Evolutionary conservation across 176 grass and related monocot species (phyloP).

Genomic region (sorghum (Sorghum bicolor)): Sorghum_bicolor_NCBIv3 NC_012877.2:9196001-9196500

Average conservation of each 20-base stretch:
- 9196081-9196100: conserved; percentile 60
- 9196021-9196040: conserved; percentile 76
- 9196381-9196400: conserved; percentile 39
- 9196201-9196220: conserved; percentile 70
- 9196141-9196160: conserved; percentile 72
- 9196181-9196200: conserved; percentile 60
- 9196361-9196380: conserved; percentile 91
- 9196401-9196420: conserved; percentile 35
- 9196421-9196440: conserved; percentile 51
- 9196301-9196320: conserved; percentile 83
- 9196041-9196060: conserved; percentile 81
- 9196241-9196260: conserved; percentile 69
- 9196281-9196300: conserved; percentile 79
- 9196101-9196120: conserved; percentile 59
- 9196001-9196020: conserved; percentile 89
- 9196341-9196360: conserved; percentile 78
- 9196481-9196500: conserved; percentile 66
- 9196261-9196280: conserved; percentile 78
- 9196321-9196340: conserved; percentile 61
- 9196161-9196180: conserved; percentile 76
- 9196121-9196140: conserved; percentile 59
- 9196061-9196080: conserved; percentile 77
- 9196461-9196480: conserved; percentile 86
- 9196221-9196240: conserved; percentile 67
- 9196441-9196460: conserved; percentile 91